phyloP scores from a whole-genome alignment of 2,329 filamentous ascomycete species.

The Bisporella sp. region DNA sequence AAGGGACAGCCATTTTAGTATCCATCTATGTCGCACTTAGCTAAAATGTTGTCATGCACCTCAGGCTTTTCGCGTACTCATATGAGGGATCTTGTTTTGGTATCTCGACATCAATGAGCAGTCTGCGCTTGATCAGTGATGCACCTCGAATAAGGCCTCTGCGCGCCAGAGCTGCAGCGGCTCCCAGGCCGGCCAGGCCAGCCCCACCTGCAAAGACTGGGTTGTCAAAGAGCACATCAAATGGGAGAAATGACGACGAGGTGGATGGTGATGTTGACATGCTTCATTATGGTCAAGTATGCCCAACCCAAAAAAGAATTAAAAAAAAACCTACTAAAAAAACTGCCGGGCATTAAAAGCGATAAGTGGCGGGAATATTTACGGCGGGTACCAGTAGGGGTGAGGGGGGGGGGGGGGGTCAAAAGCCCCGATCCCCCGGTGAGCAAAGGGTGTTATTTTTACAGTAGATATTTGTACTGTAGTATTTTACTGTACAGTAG shows the following conservation, averaged over 20 bases:
- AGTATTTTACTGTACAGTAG: no score
- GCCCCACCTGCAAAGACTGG: slow-evolving; percentile 68
- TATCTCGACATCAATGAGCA: slow-evolving; percentile 94
- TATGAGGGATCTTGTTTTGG: slow-evolving; percentile 91
- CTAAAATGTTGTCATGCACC: no score
- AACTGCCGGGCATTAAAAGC: no score
- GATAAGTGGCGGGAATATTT: no score
- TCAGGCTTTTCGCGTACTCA: slow-evolving; percentile 29
- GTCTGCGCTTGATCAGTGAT: slow-evolving; percentile 70
- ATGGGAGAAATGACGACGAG: slow-evolving; percentile 30
- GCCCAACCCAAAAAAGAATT: no score
- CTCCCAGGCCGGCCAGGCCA: slow-evolving; percentile 83
- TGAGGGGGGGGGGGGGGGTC: no score
- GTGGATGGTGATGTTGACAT: not conserved
- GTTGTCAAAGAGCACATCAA: slow-evolving; percentile 56
- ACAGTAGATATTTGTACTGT: no score
- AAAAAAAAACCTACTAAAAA: no score
- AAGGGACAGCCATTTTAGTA: slow-evolving; percentile 88
- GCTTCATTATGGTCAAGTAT: no score
- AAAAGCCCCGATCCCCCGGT: no score
- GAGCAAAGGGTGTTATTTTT: no score
- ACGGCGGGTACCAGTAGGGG: no score
- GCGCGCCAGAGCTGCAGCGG: slow-evolving; percentile 72
- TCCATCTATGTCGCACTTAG: slow-evolving; percentile 45
- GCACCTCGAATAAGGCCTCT: slow-evolving; percentile 66